These are phyloP conservation scores for Neurospora africana DNA, from an alignment of 495 filamentous ascomycete genomes.

Conservation along the genomic window DNA sequence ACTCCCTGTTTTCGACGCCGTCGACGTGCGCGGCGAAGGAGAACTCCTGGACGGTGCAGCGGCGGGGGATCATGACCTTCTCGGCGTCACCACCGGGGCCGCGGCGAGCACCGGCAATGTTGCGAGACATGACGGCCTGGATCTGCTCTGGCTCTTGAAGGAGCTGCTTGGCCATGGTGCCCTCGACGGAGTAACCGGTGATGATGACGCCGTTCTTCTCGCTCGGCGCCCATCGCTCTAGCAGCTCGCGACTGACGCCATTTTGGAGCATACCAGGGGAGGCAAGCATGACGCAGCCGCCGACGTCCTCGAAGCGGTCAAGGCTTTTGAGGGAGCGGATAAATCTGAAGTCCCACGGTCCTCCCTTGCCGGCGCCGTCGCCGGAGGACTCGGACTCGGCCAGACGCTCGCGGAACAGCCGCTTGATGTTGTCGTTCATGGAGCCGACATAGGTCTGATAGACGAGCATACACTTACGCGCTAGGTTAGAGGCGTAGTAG, in stretches of 20 bases:
- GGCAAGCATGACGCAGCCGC: constrained; percentile 92
- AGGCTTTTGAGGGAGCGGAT: constrained; percentile 83
- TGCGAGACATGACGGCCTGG: constrained; percentile 77
- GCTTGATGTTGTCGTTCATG: constrained; percentile 98
- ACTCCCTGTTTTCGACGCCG: constrained; percentile 86
- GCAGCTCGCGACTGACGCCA: constrained; percentile 79
- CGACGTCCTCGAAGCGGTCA: constrained; percentile 92
- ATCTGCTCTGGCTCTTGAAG: constrained; percentile 90
- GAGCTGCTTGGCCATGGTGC: constrained; percentile 93
- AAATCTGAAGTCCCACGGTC: constrained; percentile 93
- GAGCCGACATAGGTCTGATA: constrained; percentile 95
- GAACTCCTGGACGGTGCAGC: constrained; percentile 85
- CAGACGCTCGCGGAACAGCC: constrained; percentile 75
- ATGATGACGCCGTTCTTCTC: constrained; percentile 93
- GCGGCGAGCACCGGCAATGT: constrained; percentile 41
- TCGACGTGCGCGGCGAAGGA: constrained; percentile 96
- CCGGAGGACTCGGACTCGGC: constrained; percentile 71
- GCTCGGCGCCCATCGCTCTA: constrained; percentile 92
- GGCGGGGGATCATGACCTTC: constrained; percentile 82
- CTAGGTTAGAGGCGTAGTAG: constrained; percentile 91
- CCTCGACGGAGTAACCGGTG: constrained; percentile 95
- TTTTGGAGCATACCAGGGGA: constrained; percentile 97
- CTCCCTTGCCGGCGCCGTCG: constrained; percentile 59
- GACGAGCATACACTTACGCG: constrained; percentile 93
- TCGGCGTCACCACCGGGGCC: constrained; percentile 51